Evolutionary conservation across 2,329 filamentous ascomycete genomes (phyloP), one percentile per base, ranked within the genome.

Genomic region (Ampelomyces quisqualis): DNA sequence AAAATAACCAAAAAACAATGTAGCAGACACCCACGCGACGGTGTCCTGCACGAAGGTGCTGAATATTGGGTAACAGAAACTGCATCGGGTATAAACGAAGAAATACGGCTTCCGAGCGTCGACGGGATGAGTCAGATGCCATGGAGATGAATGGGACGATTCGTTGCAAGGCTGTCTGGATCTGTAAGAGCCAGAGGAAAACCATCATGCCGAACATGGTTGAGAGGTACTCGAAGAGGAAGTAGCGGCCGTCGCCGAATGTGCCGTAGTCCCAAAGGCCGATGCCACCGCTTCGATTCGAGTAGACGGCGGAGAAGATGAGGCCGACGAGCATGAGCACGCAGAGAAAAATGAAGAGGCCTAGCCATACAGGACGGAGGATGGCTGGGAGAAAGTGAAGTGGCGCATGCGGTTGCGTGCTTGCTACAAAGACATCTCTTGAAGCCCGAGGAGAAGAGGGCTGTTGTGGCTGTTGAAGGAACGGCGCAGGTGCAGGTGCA

Each of bases 221-320:
- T 2, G 91, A 90, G 1, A 96, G 71, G 50, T 95, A 88, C 47
- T 89, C 80, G 65, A 95, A 93, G 32, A 94, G 69, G 64, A 96
- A 95, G 68, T 94, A 95, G 51, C 83, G 77, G 7, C 77, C 77
- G 34, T 84, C 85, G 46, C 86, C 85, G 42, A 89, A 84, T 20
- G 77, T 77, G 22, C 73, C 71, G 63, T 90, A 95, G 3, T 76
- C 69, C 60, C 79, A 82, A 9, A 96, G 71, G 6, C 65, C 88
- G 7, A 74, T 65, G 1, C 88, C 88, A 7, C 75, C 67, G 49
- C 8, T 48, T 34, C 57, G 61, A 24, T 60, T 56, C 11, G 67
- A 70, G 43, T 63, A 64, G 4, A 67, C 45, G 11, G 86, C 87
- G 50, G 80, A 82, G 62, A 90, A 84, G 18, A 88, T 76, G 35